Percentiles rank a stretch among this genome's conserved stretches.
phyloP scores from a whole-genome alignment of 2,329 filamentous ascomycete species.

The Leptodontidium sp. region DNA sequence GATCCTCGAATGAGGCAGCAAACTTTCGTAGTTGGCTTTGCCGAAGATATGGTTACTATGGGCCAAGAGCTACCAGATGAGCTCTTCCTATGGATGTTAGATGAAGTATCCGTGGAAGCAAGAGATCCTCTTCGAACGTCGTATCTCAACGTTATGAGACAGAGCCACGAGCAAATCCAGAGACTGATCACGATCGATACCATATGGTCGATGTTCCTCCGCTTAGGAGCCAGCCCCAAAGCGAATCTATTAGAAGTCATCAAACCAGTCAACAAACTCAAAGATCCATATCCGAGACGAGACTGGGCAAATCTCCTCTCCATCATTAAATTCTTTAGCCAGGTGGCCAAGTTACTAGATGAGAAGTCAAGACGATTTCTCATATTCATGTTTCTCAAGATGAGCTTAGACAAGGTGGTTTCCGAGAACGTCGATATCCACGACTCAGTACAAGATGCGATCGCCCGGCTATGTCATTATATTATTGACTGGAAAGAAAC shows the following conservation, averaged over 20 bases:
- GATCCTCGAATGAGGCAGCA: constrained; percentile 62
- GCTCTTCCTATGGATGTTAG: constrained; percentile 71
- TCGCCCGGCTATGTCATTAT: constrained; percentile 54
- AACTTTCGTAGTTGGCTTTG: constrained; percentile 68
- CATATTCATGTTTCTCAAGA: constrained; percentile 58
- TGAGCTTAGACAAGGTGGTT: constrained; percentile 63
- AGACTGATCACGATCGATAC: constrained; percentile 55
- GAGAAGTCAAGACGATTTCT: constrained; percentile 45
- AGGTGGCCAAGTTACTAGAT: constrained; percentile 10
- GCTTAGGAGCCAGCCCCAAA: constrained; percentile 63
- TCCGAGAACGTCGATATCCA: constrained; percentile 54
- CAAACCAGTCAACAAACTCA: constrained; percentile 30
- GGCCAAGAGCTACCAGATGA: constrained; percentile 64
- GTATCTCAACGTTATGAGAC: constrained; percentile 64
- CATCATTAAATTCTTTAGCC: constrained; percentile 30
- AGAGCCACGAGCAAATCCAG: constrained; percentile 52
- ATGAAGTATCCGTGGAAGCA: constrained; percentile 64
- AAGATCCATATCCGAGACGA: constrained; percentile 37
- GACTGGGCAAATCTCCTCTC: constrained; percentile 43
- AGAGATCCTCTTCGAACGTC: constrained; percentile 64
- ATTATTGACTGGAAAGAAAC: constrained; percentile 51
- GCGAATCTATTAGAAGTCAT: constrained; percentile 46
- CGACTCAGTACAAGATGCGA: constrained; percentile 51
- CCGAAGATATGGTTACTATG: constrained; percentile 59
- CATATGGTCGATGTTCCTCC: constrained; percentile 62